phyloP scores from a whole-genome alignment of 2,329 filamentous ascomycete species.

The Colletotrichum theobromicola region DNA sequence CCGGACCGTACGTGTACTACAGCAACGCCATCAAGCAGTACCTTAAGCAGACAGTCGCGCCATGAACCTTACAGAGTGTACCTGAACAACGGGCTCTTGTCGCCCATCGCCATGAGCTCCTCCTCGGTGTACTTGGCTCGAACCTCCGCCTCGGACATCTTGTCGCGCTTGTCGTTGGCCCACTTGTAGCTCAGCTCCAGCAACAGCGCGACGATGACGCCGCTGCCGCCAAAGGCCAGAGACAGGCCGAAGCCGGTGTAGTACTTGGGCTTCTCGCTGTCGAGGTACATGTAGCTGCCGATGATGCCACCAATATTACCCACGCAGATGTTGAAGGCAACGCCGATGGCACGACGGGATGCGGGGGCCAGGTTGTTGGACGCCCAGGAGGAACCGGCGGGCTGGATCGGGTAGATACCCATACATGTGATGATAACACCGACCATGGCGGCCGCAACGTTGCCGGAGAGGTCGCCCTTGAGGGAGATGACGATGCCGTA shows the following conservation, averaged over 20 bases:
- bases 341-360: slow-evolving; percentile 38
- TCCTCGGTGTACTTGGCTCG: slow-evolving; percentile 19
- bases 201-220: slow-evolving; percentile 32
- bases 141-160: slow-evolving; percentile 28
- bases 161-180: slow-evolving; percentile 29
- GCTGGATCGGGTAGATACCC: slow-evolving; percentile 73
- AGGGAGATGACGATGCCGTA: slow-evolving; percentile 66
- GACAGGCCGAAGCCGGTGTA: slow-evolving; percentile 37
- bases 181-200: slow-evolving; percentile 33
- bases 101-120: slow-evolving; percentile 23
- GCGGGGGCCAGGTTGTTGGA: slow-evolving; percentile 67
- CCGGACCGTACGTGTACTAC: background rate
- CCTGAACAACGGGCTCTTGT: slow-evolving; percentile 24
- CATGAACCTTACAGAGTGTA: slow-evolving; percentile 16
- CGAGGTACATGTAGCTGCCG: slow-evolving; percentile 43
- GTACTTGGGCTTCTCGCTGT: slow-evolving; percentile 36
- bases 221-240: slow-evolving; percentile 32
- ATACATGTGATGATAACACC: slow-evolving; percentile 71
- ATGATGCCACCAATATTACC: slow-evolving; percentile 47
- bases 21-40: background rate
- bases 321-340: slow-evolving; percentile 41
- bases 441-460: slow-evolving; percentile 66
- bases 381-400: slow-evolving; percentile 69
- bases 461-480: slow-evolving; percentile 43
- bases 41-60: background rate